phyloP scores from a whole-genome alignment of 1,139 yeast genomes.

The Lodderomyces orthopsilosis region DNA sequence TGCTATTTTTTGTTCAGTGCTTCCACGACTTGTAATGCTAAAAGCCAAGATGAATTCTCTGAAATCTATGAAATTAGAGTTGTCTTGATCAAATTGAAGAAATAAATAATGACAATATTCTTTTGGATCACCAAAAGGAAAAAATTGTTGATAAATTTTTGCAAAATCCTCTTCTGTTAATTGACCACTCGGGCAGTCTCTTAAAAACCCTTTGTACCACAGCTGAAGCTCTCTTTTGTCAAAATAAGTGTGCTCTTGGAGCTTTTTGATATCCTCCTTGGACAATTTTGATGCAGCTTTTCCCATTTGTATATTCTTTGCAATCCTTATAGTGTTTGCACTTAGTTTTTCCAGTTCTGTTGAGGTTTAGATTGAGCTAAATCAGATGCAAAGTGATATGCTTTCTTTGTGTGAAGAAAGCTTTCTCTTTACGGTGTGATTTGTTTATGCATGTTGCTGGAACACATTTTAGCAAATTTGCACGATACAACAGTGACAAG shows the following conservation, averaged over 20 bases:
- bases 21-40: slow-evolving; percentile 85
- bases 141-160: slow-evolving; percentile 90
- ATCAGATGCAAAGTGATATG: neutral
- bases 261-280: slow-evolving; percentile 81
- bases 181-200: slow-evolving; percentile 94
- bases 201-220: slow-evolving; percentile 93
- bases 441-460: too few species aligned
- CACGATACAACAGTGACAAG: neutral
- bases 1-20: slow-evolving; percentile 76
- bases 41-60: slow-evolving; percentile 89
- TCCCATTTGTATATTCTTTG: too few species aligned
- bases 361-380: neutral
- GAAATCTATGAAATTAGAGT: slow-evolving; percentile 81
- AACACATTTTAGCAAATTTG: neutral
- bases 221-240: slow-evolving; percentile 94
- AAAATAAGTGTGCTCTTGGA: slow-evolving; percentile 85
- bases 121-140: slow-evolving; percentile 97
- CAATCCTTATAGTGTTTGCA: too few species aligned
- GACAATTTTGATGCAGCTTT: slow-evolving; percentile 91
- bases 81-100: slow-evolving; percentile 82
- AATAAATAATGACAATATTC: slow-evolving; percentile 89
- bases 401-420: too few species aligned
- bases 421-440: too few species aligned
- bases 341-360: neutral
- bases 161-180: slow-evolving; percentile 84